Evolutionary conservation across 1,139 yeast species (phyloP), one percentile per base, ranked within the genome.

Genomic region (Kluyveromyces sp.): DNA sequence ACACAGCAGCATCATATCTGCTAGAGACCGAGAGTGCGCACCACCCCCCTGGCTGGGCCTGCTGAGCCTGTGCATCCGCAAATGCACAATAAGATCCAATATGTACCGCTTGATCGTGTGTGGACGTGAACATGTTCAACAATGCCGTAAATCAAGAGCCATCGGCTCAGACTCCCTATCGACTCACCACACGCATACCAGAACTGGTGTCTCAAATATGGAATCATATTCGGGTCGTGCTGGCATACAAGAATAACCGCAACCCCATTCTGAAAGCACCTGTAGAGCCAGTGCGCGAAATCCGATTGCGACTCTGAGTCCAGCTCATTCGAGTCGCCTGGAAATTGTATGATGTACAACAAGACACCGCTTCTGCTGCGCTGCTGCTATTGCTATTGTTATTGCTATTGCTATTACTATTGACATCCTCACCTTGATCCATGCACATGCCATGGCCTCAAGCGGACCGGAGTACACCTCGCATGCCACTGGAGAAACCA

Each of bases 41-140:
- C 68, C 68, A 4, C 67, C 68, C 7, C 61, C 65, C 45, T 55
- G 57, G 10, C 60, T 58, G 37, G 55, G 59, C 32, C 56, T 54
- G 10, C 59, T 46, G 21, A 64, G 49, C 37, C 66, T 45, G 47
- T 64, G 68, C 54, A 60, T 56, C 39, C 68, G 48, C 25, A 63
- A 39, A 44, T 63, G 67, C 4, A 64, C 55, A 48, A 63, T 55
- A 4, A 64, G 50, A 46, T 64, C 68, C 36, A 62, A 51, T n/a
- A 63, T 55, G 48, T 63, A 63, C 35, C 65, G 55, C 33, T 54
- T 52, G 28, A 63, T 46, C 7, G 54, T 48, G n/a, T 59, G 53
- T 55, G 55, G 27, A 58, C 46, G 43, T 53, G 49, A 6, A 58
- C 50, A 21, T 29, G 34, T 34, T 27, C 34, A 37, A 30, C 27